Evolutionary conservation across 2,329 filamentous ascomycete genomes (phyloP).

Genomic region (Penicillium expansum): DNA sequence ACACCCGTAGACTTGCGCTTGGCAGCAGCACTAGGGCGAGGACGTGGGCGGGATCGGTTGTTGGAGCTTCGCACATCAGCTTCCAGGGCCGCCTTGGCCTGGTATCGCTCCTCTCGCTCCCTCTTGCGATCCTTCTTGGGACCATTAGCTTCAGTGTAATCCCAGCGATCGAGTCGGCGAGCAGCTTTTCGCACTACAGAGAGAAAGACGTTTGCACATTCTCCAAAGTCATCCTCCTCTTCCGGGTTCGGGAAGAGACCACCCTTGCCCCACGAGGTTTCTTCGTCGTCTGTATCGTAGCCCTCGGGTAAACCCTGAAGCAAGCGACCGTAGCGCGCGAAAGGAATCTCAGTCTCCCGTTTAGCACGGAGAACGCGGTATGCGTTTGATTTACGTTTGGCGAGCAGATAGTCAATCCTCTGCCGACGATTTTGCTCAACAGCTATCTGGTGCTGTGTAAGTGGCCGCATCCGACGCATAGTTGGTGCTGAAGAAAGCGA

Average conservation of each 20-base stretch:
- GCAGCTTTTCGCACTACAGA: slow-evolving; percentile 44
- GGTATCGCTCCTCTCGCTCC: slow-evolving; percentile 40
- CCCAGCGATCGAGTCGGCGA: slow-evolving; percentile 47
- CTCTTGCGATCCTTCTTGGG: slow-evolving; percentile 39
- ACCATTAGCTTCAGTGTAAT: slow-evolving; percentile 43
- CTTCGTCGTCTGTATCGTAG: slow-evolving; percentile 49
- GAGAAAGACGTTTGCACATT: slow-evolving; percentile 46
- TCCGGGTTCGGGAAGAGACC: slow-evolving; percentile 42
- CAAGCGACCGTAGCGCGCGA: slow-evolving; percentile 43
- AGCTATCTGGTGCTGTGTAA: slow-evolving; percentile 51
- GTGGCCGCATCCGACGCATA: slow-evolving; percentile 44
- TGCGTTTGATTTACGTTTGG: slow-evolving; percentile 41
- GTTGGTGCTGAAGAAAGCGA: slow-evolving; percentile 31
- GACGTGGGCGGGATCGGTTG: slow-evolving; percentile 21
- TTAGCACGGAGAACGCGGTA: slow-evolving; percentile 38
- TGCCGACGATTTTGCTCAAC: slow-evolving; percentile 50
- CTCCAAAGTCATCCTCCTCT: slow-evolving; percentile 49
- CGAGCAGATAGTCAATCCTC: slow-evolving; percentile 48
- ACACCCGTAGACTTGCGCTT: slow-evolving; percentile 32
- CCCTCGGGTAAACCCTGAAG: slow-evolving; percentile 44
- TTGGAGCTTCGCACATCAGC: slow-evolving; percentile 22
- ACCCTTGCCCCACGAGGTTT: slow-evolving; percentile 43
- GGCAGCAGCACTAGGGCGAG: slow-evolving; percentile 22
- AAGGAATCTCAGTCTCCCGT: slow-evolving; percentile 41
- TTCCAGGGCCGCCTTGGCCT: slow-evolving; percentile 25